phyloP scores from a whole-genome alignment of 768 basidiomycete species.

The Tephrocybe sp. region DNA sequence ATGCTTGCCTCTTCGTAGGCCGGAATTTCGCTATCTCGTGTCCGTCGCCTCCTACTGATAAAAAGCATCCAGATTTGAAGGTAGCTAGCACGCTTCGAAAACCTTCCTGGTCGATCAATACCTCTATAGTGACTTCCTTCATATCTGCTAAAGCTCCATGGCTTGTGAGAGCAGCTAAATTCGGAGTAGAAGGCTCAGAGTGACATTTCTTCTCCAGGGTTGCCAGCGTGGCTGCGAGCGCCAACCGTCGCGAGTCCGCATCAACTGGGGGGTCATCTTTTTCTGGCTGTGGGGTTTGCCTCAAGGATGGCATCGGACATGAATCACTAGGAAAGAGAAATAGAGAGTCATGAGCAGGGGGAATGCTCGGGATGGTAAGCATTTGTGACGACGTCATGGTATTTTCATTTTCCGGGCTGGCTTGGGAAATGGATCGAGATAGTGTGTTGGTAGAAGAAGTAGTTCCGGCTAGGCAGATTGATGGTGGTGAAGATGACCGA shows the following conservation, averaged over 20 bases:
- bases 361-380: background rate
- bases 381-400: background rate
- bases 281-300: background rate
- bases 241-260: constrained; percentile 2
- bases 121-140: constrained; percentile 41
- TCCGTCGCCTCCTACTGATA: constrained; percentile 30
- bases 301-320: background rate
- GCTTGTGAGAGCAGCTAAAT: background rate
- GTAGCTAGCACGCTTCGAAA: constrained; percentile 63
- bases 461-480: too few relatives aligned
- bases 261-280: constrained; percentile 2
- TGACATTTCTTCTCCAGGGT: constrained; percentile 11
- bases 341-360: background rate
- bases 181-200: constrained; percentile 15
- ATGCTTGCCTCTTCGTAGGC: constrained; percentile 56
- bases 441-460: too few relatives aligned
- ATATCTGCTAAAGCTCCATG: background rate
- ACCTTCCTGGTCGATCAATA: constrained; percentile 85
- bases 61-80: constrained; percentile 59
- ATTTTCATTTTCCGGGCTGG: background rate
- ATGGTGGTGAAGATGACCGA: too few relatives aligned
- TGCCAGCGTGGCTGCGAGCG: constrained; percentile 12
- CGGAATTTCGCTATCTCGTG: constrained; percentile 64
- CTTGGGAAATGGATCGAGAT: background rate
- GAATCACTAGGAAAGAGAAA: constrained; percentile 9